Evolutionary conservation across 2,329 filamentous ascomycete species (phyloP), one percentile per base, ranked within the genome.

Genomic region (Dryadomyces quercivorus): DNA sequence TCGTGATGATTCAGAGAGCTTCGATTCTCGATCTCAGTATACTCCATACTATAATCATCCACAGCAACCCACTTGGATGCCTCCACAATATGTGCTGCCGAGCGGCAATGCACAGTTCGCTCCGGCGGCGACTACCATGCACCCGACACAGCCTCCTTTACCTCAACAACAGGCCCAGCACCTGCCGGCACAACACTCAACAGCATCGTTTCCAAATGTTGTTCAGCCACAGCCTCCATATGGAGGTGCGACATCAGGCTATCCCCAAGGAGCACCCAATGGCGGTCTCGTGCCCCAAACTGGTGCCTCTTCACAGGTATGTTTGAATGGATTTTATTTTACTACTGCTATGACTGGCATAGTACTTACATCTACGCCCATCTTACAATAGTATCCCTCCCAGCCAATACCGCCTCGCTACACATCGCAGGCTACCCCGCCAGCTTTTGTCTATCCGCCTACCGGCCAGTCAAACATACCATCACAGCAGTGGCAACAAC

Each of bases 1-100:
- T 45, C 75, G 80, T 48, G 80, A 83, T 58, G 81, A 85, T 62
- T 81, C 79, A 0, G 81, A 84, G 59, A 77, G 74, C 59, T 85
- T 85, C 58, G 82, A 85, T 62, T 80, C 80, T 12, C 73, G 82
- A 53, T 80, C 81, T 55, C 82, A 86, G 56, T 91, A 87, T 65
- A 80, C 81, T n/a, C 74, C 81, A 4, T 85, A 81, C 63, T 86
- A 81, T 66, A 75, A 76, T 22, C 69, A 71, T 21, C 72, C 73
- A 54, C 59, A 79, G 57, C 78, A 81, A 60, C 70, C 74, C 38
- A 76, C 76, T 5, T 84, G 81, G 81, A 71, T 75, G 12, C 66
- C 77, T 49, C 72, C 76, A 22, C 78, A 80, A 58, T 83, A 78
- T 61, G 67, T 74, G 20, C 5, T 52, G 8, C 69, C 76, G 42